A percentile compares a stretch with the other conserved stretches of the same genome.
Evolutionary conservation across 2,329 filamentous ascomycete genomes (phyloP).

Genomic region (Phialemoniopsis sp.): DNA sequence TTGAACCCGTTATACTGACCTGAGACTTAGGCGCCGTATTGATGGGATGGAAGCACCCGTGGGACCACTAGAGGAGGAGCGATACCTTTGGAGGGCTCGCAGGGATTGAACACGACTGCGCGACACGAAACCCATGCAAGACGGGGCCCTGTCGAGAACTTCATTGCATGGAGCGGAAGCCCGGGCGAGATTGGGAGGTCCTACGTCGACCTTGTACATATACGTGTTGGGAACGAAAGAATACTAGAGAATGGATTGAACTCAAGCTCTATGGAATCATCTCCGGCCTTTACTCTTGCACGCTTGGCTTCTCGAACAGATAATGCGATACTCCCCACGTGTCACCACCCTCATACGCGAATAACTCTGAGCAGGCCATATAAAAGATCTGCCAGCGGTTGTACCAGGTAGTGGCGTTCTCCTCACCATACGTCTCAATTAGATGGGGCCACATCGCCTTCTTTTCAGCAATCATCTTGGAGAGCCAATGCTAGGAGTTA

Average conservation of each 20-base stretch:
- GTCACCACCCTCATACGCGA: slow-evolving; percentile 61
- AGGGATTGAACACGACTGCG: slow-evolving; percentile 4
- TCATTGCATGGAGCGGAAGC: not conserved
- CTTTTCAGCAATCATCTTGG: slow-evolving; percentile 54
- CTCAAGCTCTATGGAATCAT: not conserved
- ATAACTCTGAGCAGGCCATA: slow-evolving; percentile 67
- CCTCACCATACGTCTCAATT: slow-evolving; percentile 60
- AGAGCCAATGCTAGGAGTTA: slow-evolving; percentile 51
- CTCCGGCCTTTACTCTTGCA: not conserved
- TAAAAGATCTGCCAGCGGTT: slow-evolving; percentile 71
- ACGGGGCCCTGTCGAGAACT: too few species aligned
- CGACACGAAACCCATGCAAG: slow-evolving; percentile 1
- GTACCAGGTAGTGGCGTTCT: slow-evolving; percentile 58
- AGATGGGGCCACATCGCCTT: slow-evolving; percentile 60
- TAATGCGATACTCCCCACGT: slow-evolving; percentile 66
- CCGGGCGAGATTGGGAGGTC: not conserved
- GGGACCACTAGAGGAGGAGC: slow-evolving; percentile 69
- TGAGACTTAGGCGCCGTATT: slow-evolving; percentile 59
- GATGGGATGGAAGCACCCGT: slow-evolving; percentile 92
- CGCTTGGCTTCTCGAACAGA: slow-evolving; percentile 55
- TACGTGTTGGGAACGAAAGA: not conserved
- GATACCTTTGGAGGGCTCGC: not conserved
- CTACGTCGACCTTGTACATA: too few species aligned
- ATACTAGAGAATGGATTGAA: slow-evolving; percentile 1
- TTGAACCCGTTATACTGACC: slow-evolving; percentile 3